Conservation (phyloP, 2,329 filamentous ascomycete species). For the Calonectria pseudoreteaudii region DNA sequence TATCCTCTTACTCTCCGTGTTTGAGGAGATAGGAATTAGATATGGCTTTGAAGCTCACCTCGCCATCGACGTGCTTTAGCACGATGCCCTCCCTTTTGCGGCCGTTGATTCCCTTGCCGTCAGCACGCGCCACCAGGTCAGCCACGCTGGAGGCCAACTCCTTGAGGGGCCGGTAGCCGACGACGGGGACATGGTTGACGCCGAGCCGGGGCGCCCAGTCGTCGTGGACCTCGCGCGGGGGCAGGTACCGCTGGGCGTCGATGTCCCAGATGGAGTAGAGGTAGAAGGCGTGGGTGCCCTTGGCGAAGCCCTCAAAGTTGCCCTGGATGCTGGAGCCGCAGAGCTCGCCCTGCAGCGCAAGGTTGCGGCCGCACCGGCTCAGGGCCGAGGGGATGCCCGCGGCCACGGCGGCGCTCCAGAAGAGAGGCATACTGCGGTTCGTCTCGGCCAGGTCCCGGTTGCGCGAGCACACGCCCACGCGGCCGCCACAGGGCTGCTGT, state of each 20-base stretch:
- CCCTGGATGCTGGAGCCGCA: slow-evolving; percentile 38
- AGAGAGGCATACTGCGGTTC: slow-evolving; percentile 25
- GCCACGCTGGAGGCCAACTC: slow-evolving; percentile 25
- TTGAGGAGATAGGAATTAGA: slow-evolving; percentile 44
- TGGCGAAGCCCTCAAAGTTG: slow-evolving; percentile 38
- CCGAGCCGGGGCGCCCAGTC: slow-evolving; percentile 41
- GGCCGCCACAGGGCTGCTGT: not conserved
- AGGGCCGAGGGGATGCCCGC: slow-evolving; percentile 27
- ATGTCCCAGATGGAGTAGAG: slow-evolving; percentile 50
- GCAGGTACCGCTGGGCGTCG: slow-evolving; percentile 41
- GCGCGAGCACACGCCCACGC: slow-evolving; percentile 38
- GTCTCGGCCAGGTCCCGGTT: slow-evolving; percentile 35
- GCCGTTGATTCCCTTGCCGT: slow-evolving; percentile 38
- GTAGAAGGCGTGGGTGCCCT: slow-evolving; percentile 45
- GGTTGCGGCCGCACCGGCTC: slow-evolving; percentile 24
- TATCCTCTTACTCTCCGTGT: slow-evolving; percentile 32
- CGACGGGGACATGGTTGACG: slow-evolving; percentile 48
- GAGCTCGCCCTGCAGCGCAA: slow-evolving; percentile 41
- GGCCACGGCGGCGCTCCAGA: slow-evolving; percentile 28
- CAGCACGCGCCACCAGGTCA: slow-evolving; percentile 35
- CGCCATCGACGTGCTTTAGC: slow-evolving; percentile 35
- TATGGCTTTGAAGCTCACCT: slow-evolving; percentile 41
- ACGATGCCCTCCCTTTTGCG: slow-evolving; percentile 41
- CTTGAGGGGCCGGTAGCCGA: slow-evolving; percentile 31
- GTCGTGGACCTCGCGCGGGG: slow-evolving; percentile 43